Base-by-base conservation (phyloP, 2,329 filamentous ascomycete genomes). In the Elsinoe arachidis region DNA sequence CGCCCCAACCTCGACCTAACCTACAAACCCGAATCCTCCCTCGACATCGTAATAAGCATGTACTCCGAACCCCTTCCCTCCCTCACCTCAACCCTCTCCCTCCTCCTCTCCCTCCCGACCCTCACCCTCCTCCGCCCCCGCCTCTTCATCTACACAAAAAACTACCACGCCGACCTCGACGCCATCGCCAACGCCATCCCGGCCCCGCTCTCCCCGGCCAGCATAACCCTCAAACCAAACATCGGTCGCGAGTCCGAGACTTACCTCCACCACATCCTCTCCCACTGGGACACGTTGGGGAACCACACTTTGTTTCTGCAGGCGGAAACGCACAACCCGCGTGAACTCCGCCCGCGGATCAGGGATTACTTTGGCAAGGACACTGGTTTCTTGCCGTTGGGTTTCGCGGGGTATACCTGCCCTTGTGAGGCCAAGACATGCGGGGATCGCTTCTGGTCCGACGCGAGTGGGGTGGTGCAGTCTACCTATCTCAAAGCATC, bases 291-390 rank as follows among this genome's bases (percentile, higher is more conserved):
- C 37, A 62, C 62, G 19, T 69, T 79, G 2, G 72, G 76, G 10
- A 66, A 65, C 11, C 75, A 78, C 52, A 77, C 74, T 0, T 60
- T 78, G 23, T 79, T 79, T 66, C 65, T 78, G 5, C 76, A 78
- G 65, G 76, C 74, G 3, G 69, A 69, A 33, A 60, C 74, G 26
- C 68, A 78, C 60, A 73, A 74, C 39, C 66, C 68, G 30, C 60
- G 58, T 35, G 68, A 73, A 47, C 64, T 74, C 34, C 68, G 68
- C 26, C 63, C 67, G 4, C 70, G 73, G 2, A 63, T 78, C 5
- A 61, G 66, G 1, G 68, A 74, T 35, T 78, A 73, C 60, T 72
- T 71, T 52, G 55, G 66, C 39, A 61, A 70, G 44, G 61, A 69
- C 41, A 79, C 76, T 0, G 75, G 76, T 1, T 75, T 78, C 61